Percentiles rank a stretch among this genome's conserved stretches.
Evolutionary conservation across 1,284 basidiomycete genomes (phyloP).

Genomic region (Bondarzewia mesenterica): DNA sequence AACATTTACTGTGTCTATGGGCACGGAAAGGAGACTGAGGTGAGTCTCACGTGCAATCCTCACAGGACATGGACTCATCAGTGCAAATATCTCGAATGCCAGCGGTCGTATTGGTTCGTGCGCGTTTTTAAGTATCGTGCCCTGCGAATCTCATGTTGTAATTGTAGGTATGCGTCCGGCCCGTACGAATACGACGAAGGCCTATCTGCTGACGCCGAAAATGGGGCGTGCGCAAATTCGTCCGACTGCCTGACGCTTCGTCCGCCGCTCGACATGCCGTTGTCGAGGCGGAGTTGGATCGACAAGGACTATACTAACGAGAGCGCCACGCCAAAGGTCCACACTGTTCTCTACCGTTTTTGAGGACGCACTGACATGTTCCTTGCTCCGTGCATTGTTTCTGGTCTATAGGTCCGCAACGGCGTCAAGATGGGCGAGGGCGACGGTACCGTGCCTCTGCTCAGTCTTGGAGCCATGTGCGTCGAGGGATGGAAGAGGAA

Average conservation of each 20-base stretch:
- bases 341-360: constrained; percentile 2
- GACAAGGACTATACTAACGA: constrained; percentile 77
- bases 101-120: constrained; percentile 71
- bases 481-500: constrained; percentile 88
- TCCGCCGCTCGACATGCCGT: constrained; percentile 48
- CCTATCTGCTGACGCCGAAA: constrained; percentile 35
- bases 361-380: not conserved
- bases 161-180: constrained; percentile 61
- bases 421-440: constrained; percentile 91
- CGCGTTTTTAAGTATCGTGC: not conserved
- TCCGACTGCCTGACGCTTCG: constrained; percentile 34
- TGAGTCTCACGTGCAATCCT: constrained; percentile 23
- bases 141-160: not conserved
- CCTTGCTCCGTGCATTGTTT: not conserved
- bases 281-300: constrained; percentile 68
- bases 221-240: constrained; percentile 31
- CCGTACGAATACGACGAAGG: constrained; percentile 62
- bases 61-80: not conserved
- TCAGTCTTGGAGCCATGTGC: constrained; percentile 94
- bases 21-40: constrained; percentile 94
- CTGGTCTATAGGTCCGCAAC: constrained; percentile 47
- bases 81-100: not conserved
- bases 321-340: constrained; percentile 49
- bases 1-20: constrained; percentile 94
- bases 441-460: constrained; percentile 89